phyloP scores from a whole-genome alignment of 345 rosid species.

The Citrus sp. region DNA sequence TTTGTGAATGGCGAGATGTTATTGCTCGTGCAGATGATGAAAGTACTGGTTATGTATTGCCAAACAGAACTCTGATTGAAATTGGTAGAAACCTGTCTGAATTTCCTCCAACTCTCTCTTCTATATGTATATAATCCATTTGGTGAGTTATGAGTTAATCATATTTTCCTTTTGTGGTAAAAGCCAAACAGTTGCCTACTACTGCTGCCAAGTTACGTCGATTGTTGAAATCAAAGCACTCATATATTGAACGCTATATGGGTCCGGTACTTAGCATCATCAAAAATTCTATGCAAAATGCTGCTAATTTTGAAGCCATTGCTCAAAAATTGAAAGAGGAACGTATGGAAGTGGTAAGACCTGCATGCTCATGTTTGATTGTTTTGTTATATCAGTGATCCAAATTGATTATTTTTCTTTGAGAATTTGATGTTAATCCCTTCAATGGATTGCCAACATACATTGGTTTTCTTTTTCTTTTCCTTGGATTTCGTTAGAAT shows the following conservation, averaged over 20 bases:
- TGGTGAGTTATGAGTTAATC: not conserved
- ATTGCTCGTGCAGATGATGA: conserved; percentile 87
- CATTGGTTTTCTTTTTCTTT: not conserved
- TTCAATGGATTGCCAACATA: not conserved
- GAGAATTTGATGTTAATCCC: not conserved
- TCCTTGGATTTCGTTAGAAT: not conserved
- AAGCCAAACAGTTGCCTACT: conserved; percentile 86
- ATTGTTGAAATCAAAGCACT: conserved; percentile 54
- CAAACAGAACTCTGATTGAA: conserved; percentile 81
- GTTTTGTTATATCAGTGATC: not conserved
- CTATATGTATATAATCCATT: not conserved
- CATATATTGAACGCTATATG: conserved; percentile 66
- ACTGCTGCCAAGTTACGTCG: conserved; percentile 51
- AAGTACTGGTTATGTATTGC: conserved; percentile 86
- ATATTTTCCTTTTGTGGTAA: conserved; percentile 19
- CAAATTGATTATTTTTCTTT: not conserved
- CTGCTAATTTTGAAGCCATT: conserved; percentile 61
- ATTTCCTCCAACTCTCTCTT: not conserved
- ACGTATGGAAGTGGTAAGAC: conserved; percentile 44
- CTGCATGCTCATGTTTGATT: not conserved
- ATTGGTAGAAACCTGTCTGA: conserved; percentile 48
- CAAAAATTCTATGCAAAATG: conserved; percentile 63
- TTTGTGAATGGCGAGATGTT: conserved; percentile 78
- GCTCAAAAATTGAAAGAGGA: conserved; percentile 47
- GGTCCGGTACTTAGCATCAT: conserved; percentile 56